Evolutionary conservation across 768 basidiomycete species (phyloP), one percentile per base, ranked within the genome.

Genomic region (Psilocybe sp.): DNA sequence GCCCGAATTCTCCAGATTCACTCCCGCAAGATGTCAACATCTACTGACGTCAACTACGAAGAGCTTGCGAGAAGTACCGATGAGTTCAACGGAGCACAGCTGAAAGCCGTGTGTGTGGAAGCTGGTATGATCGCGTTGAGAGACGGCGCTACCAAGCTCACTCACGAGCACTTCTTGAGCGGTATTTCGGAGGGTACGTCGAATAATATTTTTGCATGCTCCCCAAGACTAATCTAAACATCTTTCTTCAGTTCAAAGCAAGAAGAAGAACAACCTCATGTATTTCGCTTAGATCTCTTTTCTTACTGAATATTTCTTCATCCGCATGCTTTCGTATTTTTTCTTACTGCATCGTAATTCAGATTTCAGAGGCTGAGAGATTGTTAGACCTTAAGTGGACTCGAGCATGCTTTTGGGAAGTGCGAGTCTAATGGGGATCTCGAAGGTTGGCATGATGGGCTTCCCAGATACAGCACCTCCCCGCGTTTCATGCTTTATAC

Each of bases 211-310:
- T 18, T n/a, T 33, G 18, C 39, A 41, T 40, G n/a, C 16, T 16
- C 33, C 39, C 55, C 38, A 19, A 32, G 55, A 56, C 69, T 43
- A 70, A 56, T 32, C 40, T 37, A n/a, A n/a, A n/a, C n/a, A 36
- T 36, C 32, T 55, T 59, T 56, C 42, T 66, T 44, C 69, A 98
- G 87, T 98, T 49, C 96, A 98, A 81, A 92, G 92, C 71, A 95
- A 98, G 85, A 99, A 99, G 84, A 98, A 98, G 84, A 98, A 98
- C 64, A 87, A 92, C 63, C 84, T 98, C 64, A 85, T 92, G 82
- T 93, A 93, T 74, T 93, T 92, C 69, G 91, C 90, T 43, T 93
- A 87, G 54, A 46, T 49, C 46, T 35, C 46, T 46, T 55, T 40
- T 31, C 3, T 54, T 13, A 16, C 37, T 38, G 33, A 16, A 34